Evolutionary conservation across 768 basidiomycete species (phyloP).

Genomic region (Pleurotus pulmonarius): DNA sequence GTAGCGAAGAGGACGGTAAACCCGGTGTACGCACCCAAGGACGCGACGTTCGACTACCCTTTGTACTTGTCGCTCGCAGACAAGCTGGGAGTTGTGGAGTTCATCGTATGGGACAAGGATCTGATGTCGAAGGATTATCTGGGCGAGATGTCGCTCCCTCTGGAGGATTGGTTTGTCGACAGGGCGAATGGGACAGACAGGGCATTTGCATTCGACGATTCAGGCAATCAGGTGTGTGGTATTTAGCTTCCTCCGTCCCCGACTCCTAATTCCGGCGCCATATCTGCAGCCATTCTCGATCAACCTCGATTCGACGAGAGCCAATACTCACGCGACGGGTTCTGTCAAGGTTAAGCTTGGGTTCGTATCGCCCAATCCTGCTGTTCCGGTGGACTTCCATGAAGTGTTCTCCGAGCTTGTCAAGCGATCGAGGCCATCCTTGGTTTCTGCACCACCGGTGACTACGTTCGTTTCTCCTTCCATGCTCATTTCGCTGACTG

Average conservation of each 20-base stretch:
- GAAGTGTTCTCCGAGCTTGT: slow-evolving; percentile 61
- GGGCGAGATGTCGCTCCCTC: slow-evolving; percentile 74
- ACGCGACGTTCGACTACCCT: slow-evolving; percentile 88
- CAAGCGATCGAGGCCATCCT: slow-evolving; percentile 64
- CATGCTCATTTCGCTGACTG: not conserved
- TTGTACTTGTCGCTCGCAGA: slow-evolving; percentile 76
- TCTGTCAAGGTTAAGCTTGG: slow-evolving; percentile 43
- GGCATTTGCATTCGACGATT: slow-evolving; percentile 54
- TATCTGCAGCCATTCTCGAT: slow-evolving; percentile 29
- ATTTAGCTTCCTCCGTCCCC: not conserved
- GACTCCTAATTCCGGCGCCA: not conserved
- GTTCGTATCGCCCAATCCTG: slow-evolving; percentile 41
- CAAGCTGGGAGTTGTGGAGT: slow-evolving; percentile 69
- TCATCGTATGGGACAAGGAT: slow-evolving; percentile 95
- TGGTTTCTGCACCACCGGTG: slow-evolving; percentile 76
- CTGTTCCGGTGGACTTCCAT: slow-evolving; percentile 46
- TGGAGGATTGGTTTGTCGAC: slow-evolving; percentile 77
- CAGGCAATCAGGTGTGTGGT: slow-evolving; percentile 61
- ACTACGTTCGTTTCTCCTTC: slow-evolving; percentile 5
- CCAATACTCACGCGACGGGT: slow-evolving; percentile 36
- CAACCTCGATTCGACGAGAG: slow-evolving; percentile 37
- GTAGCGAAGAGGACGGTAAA: slow-evolving; percentile 70
- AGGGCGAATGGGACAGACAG: slow-evolving; percentile 25
- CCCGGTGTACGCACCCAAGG: slow-evolving; percentile 60
- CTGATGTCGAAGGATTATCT: slow-evolving; percentile 88